Evolutionary conservation across 208 protist genomes (phyloP).

Genomic region (Strigomonas culicis): DNA sequence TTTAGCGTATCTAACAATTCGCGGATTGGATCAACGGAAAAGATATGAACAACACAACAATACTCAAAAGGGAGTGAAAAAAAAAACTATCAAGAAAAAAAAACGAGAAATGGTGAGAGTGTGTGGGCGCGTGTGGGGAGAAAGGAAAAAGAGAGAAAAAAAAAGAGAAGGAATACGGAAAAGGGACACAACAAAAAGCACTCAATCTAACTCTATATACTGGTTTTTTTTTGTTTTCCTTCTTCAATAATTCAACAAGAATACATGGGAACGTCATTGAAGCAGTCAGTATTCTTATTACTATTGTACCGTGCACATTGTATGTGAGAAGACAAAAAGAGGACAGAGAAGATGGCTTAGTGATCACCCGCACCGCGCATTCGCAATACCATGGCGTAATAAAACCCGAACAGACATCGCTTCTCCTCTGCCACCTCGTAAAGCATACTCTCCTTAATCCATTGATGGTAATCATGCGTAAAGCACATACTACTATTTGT

Average conservation of each 20-base stretch:
- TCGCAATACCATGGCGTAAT: slow-evolving; percentile 58
- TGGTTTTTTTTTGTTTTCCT: background rate
- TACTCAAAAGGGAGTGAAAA: background rate
- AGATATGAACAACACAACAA: too few relatives aligned
- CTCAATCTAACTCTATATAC: too few relatives aligned
- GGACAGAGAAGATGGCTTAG: background rate
- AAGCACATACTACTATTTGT: slow-evolving; percentile 71
- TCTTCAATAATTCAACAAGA: background rate
- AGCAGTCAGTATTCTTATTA: too few relatives aligned
- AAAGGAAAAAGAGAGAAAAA: background rate
- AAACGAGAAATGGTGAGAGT: background rate
- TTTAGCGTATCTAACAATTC: too few relatives aligned
- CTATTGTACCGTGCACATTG: background rate
- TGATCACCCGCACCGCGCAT: background rate
- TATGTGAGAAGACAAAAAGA: background rate
- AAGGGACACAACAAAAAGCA: too few relatives aligned
- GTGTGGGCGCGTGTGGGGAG: background rate
- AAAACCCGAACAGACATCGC: slow-evolving; percentile 57
- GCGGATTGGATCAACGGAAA: too few relatives aligned
- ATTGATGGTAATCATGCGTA: slow-evolving; percentile 71
- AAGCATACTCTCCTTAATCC: slow-evolving; percentile 59
- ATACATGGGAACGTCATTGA: background rate
- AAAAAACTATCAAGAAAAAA: background rate
- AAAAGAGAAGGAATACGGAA: too few relatives aligned
- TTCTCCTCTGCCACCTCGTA: slow-evolving; percentile 60